phyloP scores from a whole-genome alignment of 176 grass and related monocot species.

The Rhipidocladum racemiflorum region DNA sequence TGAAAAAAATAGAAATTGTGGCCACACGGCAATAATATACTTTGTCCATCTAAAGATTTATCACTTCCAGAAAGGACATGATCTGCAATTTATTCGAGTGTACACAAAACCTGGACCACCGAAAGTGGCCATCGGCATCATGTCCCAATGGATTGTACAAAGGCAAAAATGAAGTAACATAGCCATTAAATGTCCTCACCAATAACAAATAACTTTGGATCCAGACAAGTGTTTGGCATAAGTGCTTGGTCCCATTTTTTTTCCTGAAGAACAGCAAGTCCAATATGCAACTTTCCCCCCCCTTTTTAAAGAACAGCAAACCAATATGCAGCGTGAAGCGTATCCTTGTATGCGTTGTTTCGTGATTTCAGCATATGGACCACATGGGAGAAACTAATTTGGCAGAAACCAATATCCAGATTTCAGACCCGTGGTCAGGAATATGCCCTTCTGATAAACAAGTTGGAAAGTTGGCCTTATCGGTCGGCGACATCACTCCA shows the following conservation, averaged over 20 bases:
- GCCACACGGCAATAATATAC: not conserved
- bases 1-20: not conserved
- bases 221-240: not conserved
- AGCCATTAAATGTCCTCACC: not conserved
- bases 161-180: not conserved
- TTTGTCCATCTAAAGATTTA: not conserved
- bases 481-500: not conserved
- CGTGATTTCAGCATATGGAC: constrained; percentile 13
- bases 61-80: not conserved
- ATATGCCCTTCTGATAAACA: not conserved
- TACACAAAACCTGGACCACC: constrained; percentile 2
- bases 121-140: constrained; percentile 26
- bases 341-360: not conserved
- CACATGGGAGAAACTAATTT: not conserved
- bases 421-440: not conserved
- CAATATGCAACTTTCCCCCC: not conserved
- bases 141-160: not conserved
- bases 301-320: not conserved
- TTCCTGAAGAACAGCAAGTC: not conserved
- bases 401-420: not conserved
- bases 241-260: not conserved
- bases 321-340: not conserved
- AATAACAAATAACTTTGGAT: not conserved
- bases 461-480: not conserved
- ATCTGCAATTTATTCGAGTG: not conserved